Percentiles rank a stretch among this genome's conserved stretches.
These are phyloP conservation scores for Pythium sp. DNA, from an alignment of 352 stramenopile species.

Conservation along the genomic window DNA sequence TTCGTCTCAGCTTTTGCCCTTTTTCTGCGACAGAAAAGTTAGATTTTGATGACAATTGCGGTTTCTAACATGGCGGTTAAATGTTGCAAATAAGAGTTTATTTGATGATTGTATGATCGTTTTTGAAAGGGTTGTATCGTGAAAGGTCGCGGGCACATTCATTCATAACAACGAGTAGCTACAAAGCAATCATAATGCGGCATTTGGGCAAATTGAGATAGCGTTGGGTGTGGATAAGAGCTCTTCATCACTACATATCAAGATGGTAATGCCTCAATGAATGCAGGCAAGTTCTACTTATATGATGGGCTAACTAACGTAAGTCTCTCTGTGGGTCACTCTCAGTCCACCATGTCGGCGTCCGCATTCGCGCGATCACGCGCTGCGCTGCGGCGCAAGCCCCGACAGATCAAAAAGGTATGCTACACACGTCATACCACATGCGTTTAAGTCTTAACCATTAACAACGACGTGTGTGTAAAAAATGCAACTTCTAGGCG, in stretches of 20 bases:
- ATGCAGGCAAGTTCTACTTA: background rate
- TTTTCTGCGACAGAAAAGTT: background rate
- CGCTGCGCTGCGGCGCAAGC: constrained; percentile 56
- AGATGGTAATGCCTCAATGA: background rate
- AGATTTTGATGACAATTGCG: background rate
- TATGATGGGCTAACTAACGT: background rate
- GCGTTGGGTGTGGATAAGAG: background rate
- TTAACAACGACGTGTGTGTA: too few species aligned
- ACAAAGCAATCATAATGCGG: background rate
- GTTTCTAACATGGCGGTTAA: background rate
- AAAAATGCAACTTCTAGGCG: constrained; percentile 19
- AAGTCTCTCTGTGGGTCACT: background rate
- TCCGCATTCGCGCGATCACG: constrained; percentile 65
- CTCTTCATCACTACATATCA: background rate
- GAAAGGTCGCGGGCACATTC: background rate
- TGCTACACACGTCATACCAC: background rate
- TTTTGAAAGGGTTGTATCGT: background rate
- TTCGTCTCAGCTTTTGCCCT: background rate
- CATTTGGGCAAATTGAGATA: background rate
- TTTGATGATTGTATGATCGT: background rate
- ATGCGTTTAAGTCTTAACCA: too few species aligned
- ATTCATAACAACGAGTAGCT: background rate
- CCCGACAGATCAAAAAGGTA: constrained; percentile 63
- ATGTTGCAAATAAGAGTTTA: background rate
- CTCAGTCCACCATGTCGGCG: constrained; percentile 41